Evolutionary conservation across 2,329 filamentous ascomycete species (phyloP), one percentile per base, ranked within the genome.

Genomic region (Ophiognomonia clavigignenti-juglandacearum): DNA sequence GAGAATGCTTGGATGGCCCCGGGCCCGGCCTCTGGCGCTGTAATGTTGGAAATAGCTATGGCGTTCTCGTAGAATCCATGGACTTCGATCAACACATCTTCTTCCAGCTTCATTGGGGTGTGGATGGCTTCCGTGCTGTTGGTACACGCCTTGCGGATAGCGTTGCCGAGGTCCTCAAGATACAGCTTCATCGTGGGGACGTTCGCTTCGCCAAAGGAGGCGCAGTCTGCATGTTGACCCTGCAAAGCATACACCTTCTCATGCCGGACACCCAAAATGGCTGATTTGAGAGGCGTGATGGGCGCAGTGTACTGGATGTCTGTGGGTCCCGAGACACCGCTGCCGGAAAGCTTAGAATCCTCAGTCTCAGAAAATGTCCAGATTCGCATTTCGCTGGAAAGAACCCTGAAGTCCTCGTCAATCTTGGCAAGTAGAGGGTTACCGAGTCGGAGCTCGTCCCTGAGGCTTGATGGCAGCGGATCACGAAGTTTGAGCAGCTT

Each of bases 331-430:
- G 58, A 53, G 6, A 58, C 55, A 0, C 62, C 64, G 0, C 69
- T 68, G 0, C 23, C 39, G 7, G 71, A 72, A 4, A 80, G 61
- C 0, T 71, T 69, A 2, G 77, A 80, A 55, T 80, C 77, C 4
- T 77, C 69, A 0, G 75, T 81, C 53, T 82, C 78, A 43, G 80
- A 75, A 32, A 80, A 74, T 0, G 77, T 79, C 75, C 77, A 81
- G 6, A 82, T 66, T 6, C 69, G 72, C 39, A 80, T 63, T 43
- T 81, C 78, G 18, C 72, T 71, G 0, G 75, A 71, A 1, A 77
- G 67, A 1, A 72, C 64, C 42, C 70, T 72, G 57, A 82, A 82
- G 37, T 71, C 68, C 4, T 78, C 73, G 16, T 80, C 70, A 27
- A 67, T 65, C 32, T 65, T 67, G 7, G 74, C 59, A 2, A 82